A percentile compares a stretch with the other conserved stretches of the same genome.
Conservation (phyloP, 257 asterid genomes). For the Capsicum rhomboideum region DNA sequence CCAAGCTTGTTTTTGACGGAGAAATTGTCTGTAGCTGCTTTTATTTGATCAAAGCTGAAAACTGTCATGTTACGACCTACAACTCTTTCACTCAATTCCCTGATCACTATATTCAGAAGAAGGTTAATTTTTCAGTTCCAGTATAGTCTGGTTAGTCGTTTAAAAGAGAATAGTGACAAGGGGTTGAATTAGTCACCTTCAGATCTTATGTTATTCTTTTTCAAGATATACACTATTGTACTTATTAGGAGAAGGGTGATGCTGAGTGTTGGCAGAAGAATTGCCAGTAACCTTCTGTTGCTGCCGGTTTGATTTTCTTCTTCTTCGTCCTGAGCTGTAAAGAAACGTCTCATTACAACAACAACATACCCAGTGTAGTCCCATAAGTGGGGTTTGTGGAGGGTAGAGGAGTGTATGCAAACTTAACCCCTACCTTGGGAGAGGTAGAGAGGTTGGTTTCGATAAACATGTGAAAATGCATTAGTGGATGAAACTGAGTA, state of each 20-base stretch:
- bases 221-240: constrained; percentile 5
- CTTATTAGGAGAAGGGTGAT: constrained; percentile 11
- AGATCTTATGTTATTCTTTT: constrained; percentile 1
- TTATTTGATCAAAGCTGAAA: constrained; percentile 9
- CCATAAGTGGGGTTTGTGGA: background rate
- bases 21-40: constrained; percentile 22
- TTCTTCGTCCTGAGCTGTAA: constrained; percentile 15
- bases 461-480: no score
- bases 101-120: background rate
- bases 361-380: no score
- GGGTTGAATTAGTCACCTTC: constrained; percentile 6
- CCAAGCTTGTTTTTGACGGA: constrained; percentile 21
- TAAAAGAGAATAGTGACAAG: background rate
- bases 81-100: background rate
- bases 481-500: no score
- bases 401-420: background rate
- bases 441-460: no score
- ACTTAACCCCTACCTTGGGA: background rate
- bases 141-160: background rate
- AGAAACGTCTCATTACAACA: background rate
- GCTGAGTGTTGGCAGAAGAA: constrained; percentile 3
- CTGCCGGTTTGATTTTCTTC: background rate
- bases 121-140: background rate
- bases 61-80: constrained; percentile 1
- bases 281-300: background rate